Percentiles rank a stretch among this genome's conserved stretches.
phyloP scores from a whole-genome alignment of 1,284 basidiomycete species.

The Hortiboletus rubellus region DNA sequence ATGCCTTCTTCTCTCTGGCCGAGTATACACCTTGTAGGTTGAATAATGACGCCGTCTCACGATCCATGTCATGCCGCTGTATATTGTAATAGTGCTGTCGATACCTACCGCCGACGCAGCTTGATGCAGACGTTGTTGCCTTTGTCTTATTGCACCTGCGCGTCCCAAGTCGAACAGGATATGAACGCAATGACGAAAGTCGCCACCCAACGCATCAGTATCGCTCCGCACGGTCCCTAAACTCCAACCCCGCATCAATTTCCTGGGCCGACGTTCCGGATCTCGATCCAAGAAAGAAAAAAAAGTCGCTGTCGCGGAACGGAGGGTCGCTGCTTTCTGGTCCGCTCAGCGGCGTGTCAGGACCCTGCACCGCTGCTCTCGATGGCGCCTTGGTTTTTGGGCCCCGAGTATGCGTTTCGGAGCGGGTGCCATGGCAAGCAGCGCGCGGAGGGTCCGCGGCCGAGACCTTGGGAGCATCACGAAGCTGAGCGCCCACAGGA shows the following conservation, averaged over 20 bases:
- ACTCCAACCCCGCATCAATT: conserved; percentile 27
- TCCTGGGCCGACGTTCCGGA: conserved; percentile 27
- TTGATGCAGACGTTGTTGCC: conserved; percentile 28
- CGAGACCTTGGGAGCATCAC: conserved; percentile 6
- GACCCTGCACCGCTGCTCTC: conserved; percentile 25
- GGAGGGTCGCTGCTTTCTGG: conserved; percentile 30
- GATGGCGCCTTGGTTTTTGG: conserved; percentile 7
- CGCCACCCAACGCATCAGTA: conserved; percentile 7
- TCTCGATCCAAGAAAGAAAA: conserved; percentile 28
- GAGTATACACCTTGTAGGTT: conserved; percentile 36
- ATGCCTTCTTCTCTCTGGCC: conserved; percentile 19
- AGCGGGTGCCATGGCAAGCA: conserved; percentile 6
- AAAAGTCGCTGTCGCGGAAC: conserved; percentile 31
- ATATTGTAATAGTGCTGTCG: conserved; percentile 35
- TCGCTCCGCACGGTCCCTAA: conserved; percentile 12
- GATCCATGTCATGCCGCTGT: conserved; percentile 26
- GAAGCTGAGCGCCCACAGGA: not conserved
- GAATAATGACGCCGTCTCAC: conserved; percentile 23
- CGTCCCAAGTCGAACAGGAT: not conserved
- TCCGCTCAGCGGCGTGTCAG: conserved; percentile 33
- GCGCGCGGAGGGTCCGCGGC: conserved; percentile 32
- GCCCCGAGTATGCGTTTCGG: conserved; percentile 8
- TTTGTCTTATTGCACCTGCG: not conserved
- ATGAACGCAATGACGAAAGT: conserved; percentile 11
- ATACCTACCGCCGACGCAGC: conserved; percentile 32